Conservation (phyloP, 148 eudicot species). For the Chenopodium berlandieri region DNA sequence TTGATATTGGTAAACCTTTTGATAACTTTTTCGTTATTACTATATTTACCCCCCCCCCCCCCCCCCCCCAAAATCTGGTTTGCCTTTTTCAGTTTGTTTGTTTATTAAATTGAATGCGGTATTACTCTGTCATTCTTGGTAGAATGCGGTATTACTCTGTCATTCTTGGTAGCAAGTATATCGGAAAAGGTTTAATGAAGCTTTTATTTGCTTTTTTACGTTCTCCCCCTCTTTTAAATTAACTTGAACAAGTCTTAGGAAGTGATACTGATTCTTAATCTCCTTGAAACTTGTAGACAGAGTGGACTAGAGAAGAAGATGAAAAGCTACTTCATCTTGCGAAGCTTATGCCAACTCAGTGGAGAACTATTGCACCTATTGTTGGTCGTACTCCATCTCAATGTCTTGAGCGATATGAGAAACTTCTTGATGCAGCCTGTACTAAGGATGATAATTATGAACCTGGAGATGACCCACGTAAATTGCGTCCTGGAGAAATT, state of each 20-base stretch:
- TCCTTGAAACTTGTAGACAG: constrained; percentile 55
- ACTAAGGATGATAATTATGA: constrained; percentile 91
- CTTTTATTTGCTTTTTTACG: not conserved
- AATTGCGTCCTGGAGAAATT: constrained; percentile 95
- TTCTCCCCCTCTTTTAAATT: not conserved
- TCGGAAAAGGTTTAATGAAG: not conserved
- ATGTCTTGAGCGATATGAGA: constrained; percentile 96
- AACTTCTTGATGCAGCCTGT: constrained; percentile 96
- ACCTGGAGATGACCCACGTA: constrained; percentile 93
- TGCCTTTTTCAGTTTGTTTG: not conserved
- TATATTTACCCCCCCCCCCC: not conserved
- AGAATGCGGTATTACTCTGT: not conserved
- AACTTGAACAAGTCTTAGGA: constrained; percentile 5
- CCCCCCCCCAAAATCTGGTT: not conserved
- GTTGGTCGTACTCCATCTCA: constrained; percentile 99
- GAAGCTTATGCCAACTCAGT: constrained; percentile 98
- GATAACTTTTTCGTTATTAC: not conserved
- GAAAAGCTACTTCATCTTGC: constrained; percentile 96
- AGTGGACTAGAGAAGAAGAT: constrained; percentile 99
- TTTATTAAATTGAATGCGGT: not conserved
- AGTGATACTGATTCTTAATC: constrained; percentile 13
- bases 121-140: not conserved
- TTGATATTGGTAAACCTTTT: not conserved
- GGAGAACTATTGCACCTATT: constrained; percentile 98
- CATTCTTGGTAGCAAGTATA: not conserved